These are phyloP conservation scores for Arthrobotrys sphaeroides DNA, from an alignment of 2,329 filamentous ascomycete species.

Conservation along the genomic window DNA sequence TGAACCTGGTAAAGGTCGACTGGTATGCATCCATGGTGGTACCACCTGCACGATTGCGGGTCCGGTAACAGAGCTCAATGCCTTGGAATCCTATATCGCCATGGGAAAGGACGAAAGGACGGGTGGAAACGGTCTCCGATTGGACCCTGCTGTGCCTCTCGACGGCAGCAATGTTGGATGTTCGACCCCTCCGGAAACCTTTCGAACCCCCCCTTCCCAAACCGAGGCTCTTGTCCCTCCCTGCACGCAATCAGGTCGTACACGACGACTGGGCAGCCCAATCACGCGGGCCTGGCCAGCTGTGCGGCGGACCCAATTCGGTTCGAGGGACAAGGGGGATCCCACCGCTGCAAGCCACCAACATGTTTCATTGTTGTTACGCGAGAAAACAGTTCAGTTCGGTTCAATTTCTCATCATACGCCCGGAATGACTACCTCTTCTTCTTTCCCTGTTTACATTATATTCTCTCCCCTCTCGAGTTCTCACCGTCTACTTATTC, in stretches of 20 bases:
- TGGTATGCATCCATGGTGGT: too few relatives aligned
- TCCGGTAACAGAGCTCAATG: not conserved
- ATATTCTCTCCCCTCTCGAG: not conserved
- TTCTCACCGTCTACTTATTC: too few relatives aligned
- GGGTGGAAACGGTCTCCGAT: not conserved
- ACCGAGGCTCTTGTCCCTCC: not conserved
- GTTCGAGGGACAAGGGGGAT: not conserved
- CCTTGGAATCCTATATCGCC: not conserved
- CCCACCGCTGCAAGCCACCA: constrained; percentile 18
- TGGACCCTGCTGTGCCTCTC: not conserved
- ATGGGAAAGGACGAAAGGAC: too few relatives aligned
- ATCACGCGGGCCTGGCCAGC: not conserved
- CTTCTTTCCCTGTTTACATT: too few relatives aligned
- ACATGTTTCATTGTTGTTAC: constrained; percentile 4
- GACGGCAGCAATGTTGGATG: not conserved
- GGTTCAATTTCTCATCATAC: not conserved
- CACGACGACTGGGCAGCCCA: not conserved
- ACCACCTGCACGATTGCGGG: not conserved
- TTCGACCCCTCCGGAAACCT: too few relatives aligned
- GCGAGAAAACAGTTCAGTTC: too few relatives aligned
- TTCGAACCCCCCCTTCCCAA: not conserved
- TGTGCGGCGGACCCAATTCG: not conserved
- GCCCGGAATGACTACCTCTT: not conserved
- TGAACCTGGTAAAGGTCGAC: too few relatives aligned
- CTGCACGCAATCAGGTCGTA: not conserved